Conservation (phyloP, 208 protist genomes). For the Polymyxa betae region DNA sequence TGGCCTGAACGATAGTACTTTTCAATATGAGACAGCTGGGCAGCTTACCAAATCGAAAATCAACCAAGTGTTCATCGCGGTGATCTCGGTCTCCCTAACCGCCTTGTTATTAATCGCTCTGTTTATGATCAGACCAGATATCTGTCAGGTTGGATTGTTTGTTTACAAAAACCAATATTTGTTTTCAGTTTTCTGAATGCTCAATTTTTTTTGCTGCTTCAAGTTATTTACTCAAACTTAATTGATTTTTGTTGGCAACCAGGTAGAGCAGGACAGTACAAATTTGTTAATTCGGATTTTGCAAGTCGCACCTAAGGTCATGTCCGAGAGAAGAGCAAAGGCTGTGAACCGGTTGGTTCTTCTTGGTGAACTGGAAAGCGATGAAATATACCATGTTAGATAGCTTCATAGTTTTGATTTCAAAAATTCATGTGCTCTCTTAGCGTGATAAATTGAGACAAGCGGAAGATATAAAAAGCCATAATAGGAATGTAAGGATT, state of each 20-base stretch:
- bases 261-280: background rate
- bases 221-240: no score
- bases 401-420: background rate
- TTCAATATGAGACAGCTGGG: background rate
- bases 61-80: background rate
- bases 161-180: background rate
- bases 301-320: background rate
- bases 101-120: background rate
- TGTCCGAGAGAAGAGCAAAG: background rate
- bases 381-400: background rate
- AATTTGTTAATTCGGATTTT: background rate
- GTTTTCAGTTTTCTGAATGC: background rate
- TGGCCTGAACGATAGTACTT: background rate
- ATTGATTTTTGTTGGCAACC: no score
- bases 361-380: background rate
- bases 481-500: background rate
- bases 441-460: background rate
- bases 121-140: background rate
- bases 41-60: background rate
- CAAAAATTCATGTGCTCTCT: background rate
- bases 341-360: background rate
- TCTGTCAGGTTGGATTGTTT: background rate
- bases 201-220: background rate
- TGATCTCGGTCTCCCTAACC: background rate
- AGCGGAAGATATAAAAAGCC: background rate